These are phyloP conservation scores for Anisodus tanguticus DNA, from an alignment of 257 asterid genomes.

Conservation along the genomic window DNA sequence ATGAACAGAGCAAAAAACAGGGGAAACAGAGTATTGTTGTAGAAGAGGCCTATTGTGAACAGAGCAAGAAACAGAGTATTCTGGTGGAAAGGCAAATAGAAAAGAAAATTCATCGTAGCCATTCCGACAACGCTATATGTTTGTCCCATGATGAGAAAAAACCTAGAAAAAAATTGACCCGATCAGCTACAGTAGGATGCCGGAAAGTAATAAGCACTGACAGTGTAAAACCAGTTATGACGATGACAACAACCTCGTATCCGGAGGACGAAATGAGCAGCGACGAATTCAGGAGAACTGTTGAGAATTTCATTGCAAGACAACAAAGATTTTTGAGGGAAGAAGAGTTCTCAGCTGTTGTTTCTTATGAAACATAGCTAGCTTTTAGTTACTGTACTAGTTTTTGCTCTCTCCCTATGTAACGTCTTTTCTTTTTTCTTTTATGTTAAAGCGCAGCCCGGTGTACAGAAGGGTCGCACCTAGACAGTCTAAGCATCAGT, in stretches of 20 bases:
- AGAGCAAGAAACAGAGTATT: slow-evolving; percentile 24
- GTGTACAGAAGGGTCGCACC: too few species aligned
- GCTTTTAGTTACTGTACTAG: not conserved
- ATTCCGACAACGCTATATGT: slow-evolving; percentile 48
- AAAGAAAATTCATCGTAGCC: slow-evolving; percentile 44
- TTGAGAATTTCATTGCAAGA: slow-evolving; percentile 83
- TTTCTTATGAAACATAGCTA: slow-evolving; percentile 27
- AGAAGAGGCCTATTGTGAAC: not conserved
- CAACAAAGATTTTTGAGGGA: slow-evolving; percentile 80
- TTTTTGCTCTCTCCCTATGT: not conserved
- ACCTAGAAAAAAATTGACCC: slow-evolving; percentile 46
- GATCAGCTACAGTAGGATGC: slow-evolving; percentile 58
- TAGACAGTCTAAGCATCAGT: not conserved
- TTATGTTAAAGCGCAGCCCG: too few species aligned
- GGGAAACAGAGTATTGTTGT: slow-evolving; percentile 19
- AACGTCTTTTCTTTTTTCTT: too few species aligned
- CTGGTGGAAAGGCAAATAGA: slow-evolving; percentile 12
- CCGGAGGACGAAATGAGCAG: slow-evolving; percentile 69
- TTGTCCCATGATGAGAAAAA: slow-evolving; percentile 32
- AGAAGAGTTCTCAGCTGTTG: slow-evolving; percentile 49
- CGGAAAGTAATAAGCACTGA: slow-evolving; percentile 33
- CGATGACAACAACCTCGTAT: slow-evolving; percentile 25
- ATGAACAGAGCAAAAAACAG: not conserved
- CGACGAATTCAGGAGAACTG: slow-evolving; percentile 73
- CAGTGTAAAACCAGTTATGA: slow-evolving; percentile 26